Conservation (phyloP, 73 alveolate species). For the Paramecium tetraurelia region DNA sequence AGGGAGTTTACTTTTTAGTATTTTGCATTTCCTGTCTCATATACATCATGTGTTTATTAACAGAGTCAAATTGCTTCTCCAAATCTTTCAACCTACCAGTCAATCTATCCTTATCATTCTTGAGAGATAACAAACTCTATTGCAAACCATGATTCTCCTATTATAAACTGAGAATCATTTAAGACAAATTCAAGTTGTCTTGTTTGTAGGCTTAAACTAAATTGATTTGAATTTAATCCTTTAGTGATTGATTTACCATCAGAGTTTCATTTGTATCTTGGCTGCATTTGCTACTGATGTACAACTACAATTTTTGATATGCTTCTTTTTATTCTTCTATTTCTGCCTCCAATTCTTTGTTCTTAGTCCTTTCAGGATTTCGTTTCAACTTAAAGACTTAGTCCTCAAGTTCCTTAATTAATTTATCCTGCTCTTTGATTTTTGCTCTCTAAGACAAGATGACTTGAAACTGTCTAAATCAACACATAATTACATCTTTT, state of each 20-base stretch:
- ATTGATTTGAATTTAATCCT: not conserved
- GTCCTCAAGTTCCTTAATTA: not conserved
- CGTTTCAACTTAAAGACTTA: not conserved
- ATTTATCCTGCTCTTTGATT: conserved; percentile 27
- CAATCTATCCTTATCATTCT: not conserved
- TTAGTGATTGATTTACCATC: not conserved
- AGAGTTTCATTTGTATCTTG: not conserved
- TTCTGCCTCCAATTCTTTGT: not conserved
- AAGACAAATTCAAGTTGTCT: conserved; percentile 9
- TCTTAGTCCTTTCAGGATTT: conserved; percentile 23
- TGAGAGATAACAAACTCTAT: not conserved
- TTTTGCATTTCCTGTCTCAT: conserved; percentile 15
- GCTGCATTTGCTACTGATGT: not conserved
- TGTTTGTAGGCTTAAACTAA: not conserved
- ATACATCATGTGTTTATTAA: conserved; percentile 30
- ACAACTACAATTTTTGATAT: conserved; percentile 4
- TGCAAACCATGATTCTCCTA: not conserved
- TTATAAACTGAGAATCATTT: not conserved
- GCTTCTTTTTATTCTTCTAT: not conserved
- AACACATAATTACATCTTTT: not conserved
- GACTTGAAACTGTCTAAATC: not conserved
- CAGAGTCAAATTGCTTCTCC: not conserved
- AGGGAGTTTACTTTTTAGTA: not conserved
- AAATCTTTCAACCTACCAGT: not conserved
- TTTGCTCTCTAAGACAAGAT: not conserved